Percentiles rank a stretch among this genome's conserved stretches.
Evolutionary conservation across 129 eudicot genomes (phyloP).

Genomic region (Deinandra increscens): DNA sequence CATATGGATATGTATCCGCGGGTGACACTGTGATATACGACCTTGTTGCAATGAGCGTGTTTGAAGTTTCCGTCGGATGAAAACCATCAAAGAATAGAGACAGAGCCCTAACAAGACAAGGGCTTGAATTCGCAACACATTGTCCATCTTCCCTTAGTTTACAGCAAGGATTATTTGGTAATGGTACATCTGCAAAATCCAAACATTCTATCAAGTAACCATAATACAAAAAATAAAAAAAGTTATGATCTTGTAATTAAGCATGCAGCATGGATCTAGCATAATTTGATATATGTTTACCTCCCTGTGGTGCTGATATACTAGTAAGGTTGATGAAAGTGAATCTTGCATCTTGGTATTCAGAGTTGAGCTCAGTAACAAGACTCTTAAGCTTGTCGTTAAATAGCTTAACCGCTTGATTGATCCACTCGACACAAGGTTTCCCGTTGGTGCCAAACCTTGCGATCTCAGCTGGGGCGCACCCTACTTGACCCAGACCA

Average conservation of each 20-base stretch:
- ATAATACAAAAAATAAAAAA: too few species aligned
- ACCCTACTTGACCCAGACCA: conserved; percentile 44
- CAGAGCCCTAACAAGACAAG: conserved; percentile 23
- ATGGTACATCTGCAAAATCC: conserved; percentile 23
- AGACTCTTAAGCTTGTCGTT: conserved; percentile 41
- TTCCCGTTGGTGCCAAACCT: conserved; percentile 13
- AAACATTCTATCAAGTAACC: too few species aligned
- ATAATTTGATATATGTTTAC: too few species aligned
- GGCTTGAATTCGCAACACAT: conserved; percentile 22
- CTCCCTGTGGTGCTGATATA: conserved; percentile 34
- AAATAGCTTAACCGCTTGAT: conserved; percentile 33
- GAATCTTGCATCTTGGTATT: conserved; percentile 37
- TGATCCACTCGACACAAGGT: conserved; percentile 34
- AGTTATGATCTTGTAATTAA: too few species aligned
- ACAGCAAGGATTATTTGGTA: conserved; percentile 37
- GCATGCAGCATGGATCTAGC: too few species aligned
- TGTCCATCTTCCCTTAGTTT: conserved; percentile 28
- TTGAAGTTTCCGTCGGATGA: conserved; percentile 34
- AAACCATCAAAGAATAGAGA: conserved; percentile 32
- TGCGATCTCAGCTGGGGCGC: conserved; percentile 38
- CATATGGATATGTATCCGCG: conserved; percentile 35
- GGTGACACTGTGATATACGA: conserved; percentile 22
- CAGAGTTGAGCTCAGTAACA: conserved; percentile 30
- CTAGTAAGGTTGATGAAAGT: conserved; percentile 30
- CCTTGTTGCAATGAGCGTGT: conserved; percentile 23